Base-by-base conservation (phyloP, 2,329 filamentous ascomycete species). In the Stenocarpella maydis region DNA sequence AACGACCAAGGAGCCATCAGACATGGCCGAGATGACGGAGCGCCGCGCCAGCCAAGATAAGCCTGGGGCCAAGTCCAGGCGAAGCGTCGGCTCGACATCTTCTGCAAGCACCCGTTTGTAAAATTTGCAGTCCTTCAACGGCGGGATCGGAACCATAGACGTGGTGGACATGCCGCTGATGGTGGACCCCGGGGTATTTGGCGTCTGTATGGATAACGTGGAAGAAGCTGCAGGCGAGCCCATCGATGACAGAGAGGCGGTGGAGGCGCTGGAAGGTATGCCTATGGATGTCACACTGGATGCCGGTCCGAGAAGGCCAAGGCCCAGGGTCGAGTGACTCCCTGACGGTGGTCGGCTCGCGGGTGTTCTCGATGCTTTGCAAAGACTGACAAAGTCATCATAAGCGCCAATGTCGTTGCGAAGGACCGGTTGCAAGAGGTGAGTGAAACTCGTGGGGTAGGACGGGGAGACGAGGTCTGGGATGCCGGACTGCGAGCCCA, bases 21-120 rank as follows among this genome's bases (percentile, higher is more conserved):
- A 92, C 73, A 99, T 92, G 65, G 94, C 91, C 71, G 87, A 91
- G 45, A 97, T 80, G 6, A 98, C 94, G 7, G 91, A 92, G 69
- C 96, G 90, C 54, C 95, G 91, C 60, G 93, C 94, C 55, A 99
- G 87, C 94, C 96, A 99, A 0, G 94, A 98, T 34, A 99, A 87
- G 0, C 95, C 93, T 0, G 96, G 96, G 0, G 96, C 95, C 2
- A 90, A 87, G 78, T 99, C 96, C 4, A 99, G 87, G 50, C 96
- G 90, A 12, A 99, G 83, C 0, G 96, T 97, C 0, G 96, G 96
- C 77, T 99, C 96, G 68, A 99, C 93, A 76, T 99, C 96, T 79
- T 99, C 96, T 24, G 89, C 86, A 31, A 98, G 81, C 7, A 90
- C 91, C 55, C 96, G 90, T 82, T 98, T 98, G 83, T 95, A 99